Percentiles rank a stretch among this genome's conserved stretches.
phyloP scores from a whole-genome alignment of 768 basidiomycete species.

The Pisolithus marmoratus region DNA sequence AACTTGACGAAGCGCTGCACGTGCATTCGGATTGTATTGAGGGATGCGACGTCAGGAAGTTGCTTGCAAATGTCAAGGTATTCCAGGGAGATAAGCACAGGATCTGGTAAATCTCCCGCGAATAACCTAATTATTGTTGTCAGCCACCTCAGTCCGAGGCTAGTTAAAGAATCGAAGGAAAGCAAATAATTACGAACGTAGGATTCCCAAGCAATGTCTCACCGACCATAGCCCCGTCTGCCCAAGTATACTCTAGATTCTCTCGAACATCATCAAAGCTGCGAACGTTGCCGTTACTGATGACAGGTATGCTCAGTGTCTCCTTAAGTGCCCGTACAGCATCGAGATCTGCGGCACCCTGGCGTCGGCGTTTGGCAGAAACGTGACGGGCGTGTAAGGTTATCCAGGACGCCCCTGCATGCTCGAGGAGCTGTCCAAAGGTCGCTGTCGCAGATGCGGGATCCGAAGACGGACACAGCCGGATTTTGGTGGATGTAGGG shows the following conservation, averaged over 20 bases:
- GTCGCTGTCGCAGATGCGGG: constrained; percentile 47
- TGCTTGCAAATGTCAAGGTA: constrained; percentile 58
- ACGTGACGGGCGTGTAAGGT: constrained; percentile 73
- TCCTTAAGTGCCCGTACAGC: constrained; percentile 54
- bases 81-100: constrained; percentile 61
- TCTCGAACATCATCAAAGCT: constrained; percentile 47
- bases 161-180: background rate
- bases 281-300: constrained; percentile 79
- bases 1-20: constrained; percentile 63
- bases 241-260: constrained; percentile 52
- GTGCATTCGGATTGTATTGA: constrained; percentile 54
- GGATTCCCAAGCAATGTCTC: constrained; percentile 74
- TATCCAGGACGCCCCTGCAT: constrained; percentile 64
- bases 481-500: constrained; percentile 62
- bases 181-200: constrained; percentile 40
- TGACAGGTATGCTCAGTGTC: constrained; percentile 46
- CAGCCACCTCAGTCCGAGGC: background rate
- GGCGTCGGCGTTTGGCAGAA: constrained; percentile 61
- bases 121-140: constrained; percentile 45
- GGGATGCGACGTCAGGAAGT: constrained; percentile 44
- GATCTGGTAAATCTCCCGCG: constrained; percentile 45
- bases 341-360: constrained; percentile 64
- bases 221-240: constrained; percentile 78
- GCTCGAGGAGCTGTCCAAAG: constrained; percentile 53
- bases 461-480: constrained; percentile 41